Evolutionary conservation across 345 rosid genomes (phyloP).

Genomic region (Moricandia arvensis): DNA sequence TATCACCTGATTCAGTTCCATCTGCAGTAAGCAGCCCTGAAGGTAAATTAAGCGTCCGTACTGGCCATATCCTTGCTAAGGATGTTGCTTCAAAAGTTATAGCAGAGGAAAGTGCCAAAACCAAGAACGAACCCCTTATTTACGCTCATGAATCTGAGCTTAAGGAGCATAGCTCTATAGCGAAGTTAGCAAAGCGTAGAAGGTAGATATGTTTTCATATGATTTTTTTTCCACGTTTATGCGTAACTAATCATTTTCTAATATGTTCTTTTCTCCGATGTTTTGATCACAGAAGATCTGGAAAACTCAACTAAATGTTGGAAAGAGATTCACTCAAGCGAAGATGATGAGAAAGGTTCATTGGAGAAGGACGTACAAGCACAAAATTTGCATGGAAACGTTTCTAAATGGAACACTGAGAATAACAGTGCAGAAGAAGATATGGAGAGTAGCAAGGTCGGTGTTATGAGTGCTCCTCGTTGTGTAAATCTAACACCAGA

Average conservation of each 20-base stretch:
- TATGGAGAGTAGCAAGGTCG: background rate
- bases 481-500: background rate
- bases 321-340: background rate
- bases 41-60: background rate
- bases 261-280: background rate
- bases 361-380: background rate
- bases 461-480: background rate
- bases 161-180: background rate
- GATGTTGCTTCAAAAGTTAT: background rate
- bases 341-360: background rate
- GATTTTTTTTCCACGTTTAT: background rate
- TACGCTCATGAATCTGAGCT: background rate
- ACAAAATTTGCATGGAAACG: background rate
- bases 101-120: background rate
- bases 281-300: background rate
- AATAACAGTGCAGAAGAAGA: background rate
- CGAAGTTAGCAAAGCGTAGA: background rate
- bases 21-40: background rate
- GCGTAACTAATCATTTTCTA: background rate
- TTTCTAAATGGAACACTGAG: background rate
- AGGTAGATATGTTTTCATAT: background rate
- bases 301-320: background rate
- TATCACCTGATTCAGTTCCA: too few relatives aligned
- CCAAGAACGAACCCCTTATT: background rate
- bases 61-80: background rate